phyloP scores from a whole-genome alignment of 1,139 yeast species.

The Yamadazyma spencermartinsiae region DNA sequence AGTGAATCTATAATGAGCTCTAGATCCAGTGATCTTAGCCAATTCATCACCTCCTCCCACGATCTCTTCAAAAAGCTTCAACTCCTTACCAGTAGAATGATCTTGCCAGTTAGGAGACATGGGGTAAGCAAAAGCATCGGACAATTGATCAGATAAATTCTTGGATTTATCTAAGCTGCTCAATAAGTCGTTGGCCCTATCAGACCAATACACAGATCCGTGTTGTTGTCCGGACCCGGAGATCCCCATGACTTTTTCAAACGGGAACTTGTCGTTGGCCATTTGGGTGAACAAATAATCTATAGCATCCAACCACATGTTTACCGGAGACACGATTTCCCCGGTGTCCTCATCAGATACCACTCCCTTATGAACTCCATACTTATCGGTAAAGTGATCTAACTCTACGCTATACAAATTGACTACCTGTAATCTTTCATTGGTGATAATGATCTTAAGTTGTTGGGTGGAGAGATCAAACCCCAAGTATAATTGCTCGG shows the following conservation, averaged over 20 bases:
- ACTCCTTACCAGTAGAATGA: slow-evolving; percentile 76
- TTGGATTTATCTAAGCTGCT: slow-evolving; percentile 22
- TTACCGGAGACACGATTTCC: slow-evolving; percentile 75
- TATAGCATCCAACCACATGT: slow-evolving; percentile 86
- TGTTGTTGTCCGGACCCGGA: slow-evolving; percentile 94
- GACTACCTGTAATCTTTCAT: slow-evolving; percentile 52
- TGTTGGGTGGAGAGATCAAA: slow-evolving; percentile 91
- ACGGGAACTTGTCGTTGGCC: slow-evolving; percentile 54
- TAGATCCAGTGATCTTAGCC: slow-evolving; percentile 76
- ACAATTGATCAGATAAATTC: slow-evolving; percentile 47
- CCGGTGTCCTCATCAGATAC: slow-evolving; percentile 50
- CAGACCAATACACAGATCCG: slow-evolving; percentile 83
- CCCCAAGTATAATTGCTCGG: slow-evolving; percentile 54
- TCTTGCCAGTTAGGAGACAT: slow-evolving; percentile 95
- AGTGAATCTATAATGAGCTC: slow-evolving; percentile 87
- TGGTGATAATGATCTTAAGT: slow-evolving; percentile 70
- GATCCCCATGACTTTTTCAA: slow-evolving; percentile 62
- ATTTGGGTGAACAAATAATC: slow-evolving; percentile 63
- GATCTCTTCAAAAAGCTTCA: slow-evolving; percentile 57
- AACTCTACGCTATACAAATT: slow-evolving; percentile 69
- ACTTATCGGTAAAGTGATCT: slow-evolving; percentile 60
- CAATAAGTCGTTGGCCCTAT: slow-evolving; percentile 44
- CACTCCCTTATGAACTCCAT: slow-evolving; percentile 73
- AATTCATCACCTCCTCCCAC: slow-evolving; percentile 65
- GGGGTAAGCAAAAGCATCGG: slow-evolving; percentile 56